phyloP scores from a whole-genome alignment of 257 asterid genomes.

The Petunia axillaris region DNA sequence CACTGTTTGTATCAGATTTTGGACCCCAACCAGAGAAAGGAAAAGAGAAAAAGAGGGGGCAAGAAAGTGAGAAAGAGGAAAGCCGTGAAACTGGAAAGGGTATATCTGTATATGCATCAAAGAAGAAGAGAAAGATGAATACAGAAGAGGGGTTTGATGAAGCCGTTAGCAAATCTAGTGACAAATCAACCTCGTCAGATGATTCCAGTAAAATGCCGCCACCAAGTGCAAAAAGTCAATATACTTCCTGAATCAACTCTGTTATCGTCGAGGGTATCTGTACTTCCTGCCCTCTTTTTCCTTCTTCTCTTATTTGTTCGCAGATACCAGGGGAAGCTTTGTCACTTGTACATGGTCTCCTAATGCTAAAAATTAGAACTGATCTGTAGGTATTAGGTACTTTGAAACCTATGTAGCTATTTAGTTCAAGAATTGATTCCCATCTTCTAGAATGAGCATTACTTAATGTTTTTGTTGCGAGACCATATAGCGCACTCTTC shows the following conservation, averaged over 20 bases:
- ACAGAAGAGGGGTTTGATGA: constrained; percentile 50
- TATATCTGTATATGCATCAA: constrained; percentile 56
- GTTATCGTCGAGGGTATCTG: background rate
- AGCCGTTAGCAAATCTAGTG: constrained; percentile 36
- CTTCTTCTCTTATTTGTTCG: background rate
- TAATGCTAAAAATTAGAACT: background rate
- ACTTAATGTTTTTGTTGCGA: too few species aligned
- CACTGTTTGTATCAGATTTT: constrained; percentile 55
- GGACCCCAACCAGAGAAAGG: constrained; percentile 54
- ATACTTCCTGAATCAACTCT: constrained; percentile 12
- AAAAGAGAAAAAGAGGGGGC: constrained; percentile 42
- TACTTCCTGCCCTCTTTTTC: constrained; percentile 13
- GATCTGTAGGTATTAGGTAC: background rate
- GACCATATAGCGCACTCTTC: too few species aligned
- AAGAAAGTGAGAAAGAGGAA: constrained; percentile 32
- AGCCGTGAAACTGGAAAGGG: constrained; percentile 29
- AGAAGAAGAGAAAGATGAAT: constrained; percentile 60
- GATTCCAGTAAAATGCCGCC: constrained; percentile 38
- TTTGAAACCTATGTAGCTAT: constrained; percentile 5
- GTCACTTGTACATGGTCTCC: background rate
- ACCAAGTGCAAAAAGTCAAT: constrained; percentile 33
- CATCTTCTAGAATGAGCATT: too few species aligned
- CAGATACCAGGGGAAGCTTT: constrained; percentile 11
- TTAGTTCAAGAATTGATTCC: background rate
- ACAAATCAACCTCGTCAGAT: constrained; percentile 23